Evolutionary conservation across 2,329 filamentous ascomycete genomes (phyloP).

Genomic region (Apiospora hydei): DNA sequence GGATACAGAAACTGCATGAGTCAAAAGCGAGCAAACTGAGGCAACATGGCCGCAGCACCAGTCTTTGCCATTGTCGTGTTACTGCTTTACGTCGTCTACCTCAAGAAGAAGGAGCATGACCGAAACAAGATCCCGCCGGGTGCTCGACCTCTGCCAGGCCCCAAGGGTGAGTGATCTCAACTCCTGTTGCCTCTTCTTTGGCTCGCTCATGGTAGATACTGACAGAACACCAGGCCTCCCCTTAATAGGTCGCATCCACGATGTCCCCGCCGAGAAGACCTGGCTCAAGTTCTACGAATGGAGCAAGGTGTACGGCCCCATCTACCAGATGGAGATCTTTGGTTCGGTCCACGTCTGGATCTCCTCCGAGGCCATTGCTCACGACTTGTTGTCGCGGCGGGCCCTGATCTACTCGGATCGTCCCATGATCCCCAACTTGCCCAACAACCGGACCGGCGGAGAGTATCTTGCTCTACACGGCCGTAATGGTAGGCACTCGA

Average conservation of each 20-base stretch:
- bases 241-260: slow-evolving; percentile 53
- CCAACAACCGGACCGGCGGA: slow-evolving; percentile 55
- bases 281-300: slow-evolving; percentile 59
- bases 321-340: slow-evolving; percentile 55
- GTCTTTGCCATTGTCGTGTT: slow-evolving; percentile 25
- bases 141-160: slow-evolving; percentile 38
- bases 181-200: slow-evolving; percentile 23
- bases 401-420: slow-evolving; percentile 56
- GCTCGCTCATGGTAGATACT: background rate
- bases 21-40: background rate
- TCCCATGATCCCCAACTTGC: slow-evolving; percentile 54
- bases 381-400: slow-evolving; percentile 52
- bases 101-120: slow-evolving; percentile 28
- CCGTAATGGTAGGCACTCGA: slow-evolving; percentile 44
- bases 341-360: slow-evolving; percentile 57
- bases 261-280: slow-evolving; percentile 49
- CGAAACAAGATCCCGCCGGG: slow-evolving; percentile 37
- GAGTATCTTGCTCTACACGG: slow-evolving; percentile 55
- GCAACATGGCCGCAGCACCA: slow-evolving; percentile 14
- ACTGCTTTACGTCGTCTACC: slow-evolving; percentile 31
- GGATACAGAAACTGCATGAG: background rate
- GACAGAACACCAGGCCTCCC: slow-evolving; percentile 45
- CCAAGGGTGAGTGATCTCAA: slow-evolving; percentile 34
- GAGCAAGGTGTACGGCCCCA: slow-evolving; percentile 54
- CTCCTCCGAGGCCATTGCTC: slow-evolving; percentile 52